Base-by-base conservation (phyloP, 805 yeast genomes). In the Grigorovia jiainica region DNA sequence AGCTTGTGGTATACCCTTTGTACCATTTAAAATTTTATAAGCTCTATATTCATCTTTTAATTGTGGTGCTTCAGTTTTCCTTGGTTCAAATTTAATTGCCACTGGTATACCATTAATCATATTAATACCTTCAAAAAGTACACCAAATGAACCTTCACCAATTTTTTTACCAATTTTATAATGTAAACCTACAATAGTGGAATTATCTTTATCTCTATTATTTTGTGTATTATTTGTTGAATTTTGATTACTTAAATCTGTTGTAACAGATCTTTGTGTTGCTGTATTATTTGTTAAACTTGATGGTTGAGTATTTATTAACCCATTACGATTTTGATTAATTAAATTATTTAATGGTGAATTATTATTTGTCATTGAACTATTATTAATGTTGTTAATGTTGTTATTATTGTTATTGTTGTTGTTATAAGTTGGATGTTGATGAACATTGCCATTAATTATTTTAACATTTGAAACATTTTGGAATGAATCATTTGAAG, bases 141-240 rank as follows among this genome's bases (percentile, higher is more conserved):
- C 95, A 43, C 98, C 98, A 63, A 92, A 92, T 4, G 97, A 90
- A 35, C 98, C 98, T 66, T 92, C 97, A 44, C 98, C 98, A 47
- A 92, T 89, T 67, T 92, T 92, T 64, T 89, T 90, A 45, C 97
- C 98, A 43, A 92, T 92, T 53, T 87, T 83, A 67, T 89, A 92
- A 69, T 92, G 98, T 47, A 90, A 79, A 19, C 98, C 98, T 36
- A 92, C 96, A 36, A 70, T 67, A 2, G 50, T 47, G 5, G 50
- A 47, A 30, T 43, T 44, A 31, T 47, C 50, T 20, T 42, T 30
- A 15, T 25, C 27, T n/a, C 32, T 21, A 13, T 27, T 10, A 19
- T 24, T 19, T 18, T 25, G 29, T 13, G 29, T 25, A 6, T 36
- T 19, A 27, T 36, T 36, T 27, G 31, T 15, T 8, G 31, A 17